phyloP scores from a whole-genome alignment of 1,284 basidiomycete genomes.

The Ustilago cynodontis region DNA sequence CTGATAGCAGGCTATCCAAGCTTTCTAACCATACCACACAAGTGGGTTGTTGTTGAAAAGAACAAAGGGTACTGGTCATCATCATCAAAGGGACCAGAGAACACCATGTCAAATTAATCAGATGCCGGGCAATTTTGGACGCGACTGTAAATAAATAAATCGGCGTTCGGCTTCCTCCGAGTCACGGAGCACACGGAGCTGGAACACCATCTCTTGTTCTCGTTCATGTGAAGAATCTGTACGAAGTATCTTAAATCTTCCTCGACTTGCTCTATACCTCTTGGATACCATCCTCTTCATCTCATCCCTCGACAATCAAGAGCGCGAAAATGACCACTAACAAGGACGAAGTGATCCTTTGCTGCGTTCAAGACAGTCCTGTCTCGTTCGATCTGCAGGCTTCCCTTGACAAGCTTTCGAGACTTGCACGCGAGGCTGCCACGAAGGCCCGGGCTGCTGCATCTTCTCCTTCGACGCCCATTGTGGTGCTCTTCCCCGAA shows the following conservation, averaged over 20 bases:
- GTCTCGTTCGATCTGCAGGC: slow-evolving; percentile 46
- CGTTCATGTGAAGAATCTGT: background rate
- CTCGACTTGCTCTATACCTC: too few relatives aligned
- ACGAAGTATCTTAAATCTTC: too few relatives aligned
- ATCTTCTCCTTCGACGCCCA: slow-evolving; percentile 12
- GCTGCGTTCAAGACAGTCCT: slow-evolving; percentile 53
- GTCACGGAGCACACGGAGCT: slow-evolving; percentile 3
- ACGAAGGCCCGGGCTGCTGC: slow-evolving; percentile 34
- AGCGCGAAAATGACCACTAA: background rate
- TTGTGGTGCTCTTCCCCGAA: slow-evolving; percentile 79
- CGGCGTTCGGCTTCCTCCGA: slow-evolving; percentile 7
- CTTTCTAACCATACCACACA: too few relatives aligned
- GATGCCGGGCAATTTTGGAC: too few relatives aligned
- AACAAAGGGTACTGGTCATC: too few relatives aligned
- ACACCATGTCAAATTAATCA: too few relatives aligned
- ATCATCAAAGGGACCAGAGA: too few relatives aligned
- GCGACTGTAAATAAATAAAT: too few relatives aligned
- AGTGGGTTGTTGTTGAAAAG: too few relatives aligned
- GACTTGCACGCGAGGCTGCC: slow-evolving; percentile 42
- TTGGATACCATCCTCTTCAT: too few relatives aligned
- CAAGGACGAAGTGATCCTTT: slow-evolving; percentile 41
- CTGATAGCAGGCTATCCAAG: too few relatives aligned
- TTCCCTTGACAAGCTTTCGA: slow-evolving; percentile 46
- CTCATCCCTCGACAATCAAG: background rate
- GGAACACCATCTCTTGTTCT: background rate